phyloP scores from a whole-genome alignment of 352 stramenopile species.

The Halophytophthora batemanensis region DNA sequence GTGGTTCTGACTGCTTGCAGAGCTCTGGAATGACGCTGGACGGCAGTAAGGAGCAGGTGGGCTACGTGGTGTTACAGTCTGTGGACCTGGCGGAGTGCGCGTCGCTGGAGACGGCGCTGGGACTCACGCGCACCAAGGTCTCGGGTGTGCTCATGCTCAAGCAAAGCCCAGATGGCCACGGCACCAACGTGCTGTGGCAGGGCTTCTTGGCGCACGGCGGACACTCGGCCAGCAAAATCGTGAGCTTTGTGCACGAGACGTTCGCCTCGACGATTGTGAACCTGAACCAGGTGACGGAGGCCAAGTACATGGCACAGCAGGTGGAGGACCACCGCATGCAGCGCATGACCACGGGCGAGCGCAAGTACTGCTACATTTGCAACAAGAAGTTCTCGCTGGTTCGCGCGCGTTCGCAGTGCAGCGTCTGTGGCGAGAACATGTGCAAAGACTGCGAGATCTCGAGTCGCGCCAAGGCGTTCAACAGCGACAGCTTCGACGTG shows the following conservation, averaged over 20 bases:
- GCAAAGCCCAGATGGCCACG: constrained; percentile 31
- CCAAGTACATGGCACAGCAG: constrained; percentile 57
- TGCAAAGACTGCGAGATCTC: constrained; percentile 63
- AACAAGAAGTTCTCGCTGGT: constrained; percentile 73
- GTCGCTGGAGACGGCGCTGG: constrained; percentile 47
- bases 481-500: constrained; percentile 35
- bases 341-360: constrained; percentile 34
- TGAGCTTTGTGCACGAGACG: constrained; percentile 47
- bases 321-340: constrained; percentile 47
- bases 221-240: constrained; percentile 41
- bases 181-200: constrained; percentile 55
- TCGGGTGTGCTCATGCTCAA: constrained; percentile 63
- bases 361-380: constrained; percentile 69
- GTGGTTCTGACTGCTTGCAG: constrained; percentile 9
- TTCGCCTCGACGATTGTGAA: constrained; percentile 59
- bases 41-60: constrained; percentile 38
- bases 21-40: constrained; percentile 50
- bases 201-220: constrained; percentile 39
- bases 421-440: constrained; percentile 68
- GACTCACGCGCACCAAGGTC: constrained; percentile 47
- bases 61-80: constrained; percentile 57
- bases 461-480: constrained; percentile 49
- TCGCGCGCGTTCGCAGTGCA: constrained; percentile 53
- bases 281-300: constrained; percentile 56
- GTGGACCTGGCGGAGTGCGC: constrained; percentile 52